Conservation (phyloP, 2,329 filamentous ascomycete species). For the Aspergillus pseudoterreus region DNA sequence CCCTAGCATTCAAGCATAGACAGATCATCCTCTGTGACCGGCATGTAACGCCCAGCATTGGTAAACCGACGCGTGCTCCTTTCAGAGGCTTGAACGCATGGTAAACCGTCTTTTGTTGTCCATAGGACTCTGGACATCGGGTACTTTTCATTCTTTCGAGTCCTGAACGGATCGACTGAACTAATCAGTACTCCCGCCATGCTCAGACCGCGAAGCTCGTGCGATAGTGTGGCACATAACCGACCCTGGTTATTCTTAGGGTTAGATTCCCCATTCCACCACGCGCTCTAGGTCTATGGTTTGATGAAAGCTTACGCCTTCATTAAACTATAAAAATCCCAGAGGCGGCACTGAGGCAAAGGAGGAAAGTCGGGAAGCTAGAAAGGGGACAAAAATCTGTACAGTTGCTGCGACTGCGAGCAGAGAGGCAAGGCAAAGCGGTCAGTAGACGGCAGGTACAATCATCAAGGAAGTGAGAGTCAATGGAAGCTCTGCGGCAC, state of each 20-base stretch:
- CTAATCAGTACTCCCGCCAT: constrained; percentile 69
- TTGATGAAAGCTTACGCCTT: neutral
- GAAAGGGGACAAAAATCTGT: constrained; percentile 67
- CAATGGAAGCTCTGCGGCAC: constrained; percentile 11
- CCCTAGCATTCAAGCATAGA: constrained; percentile 37
- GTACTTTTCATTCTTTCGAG: constrained; percentile 32
- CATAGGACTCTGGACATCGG: constrained; percentile 45
- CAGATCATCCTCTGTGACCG: constrained; percentile 59
- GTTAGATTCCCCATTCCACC: constrained; percentile 88
- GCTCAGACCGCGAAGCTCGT: constrained; percentile 65
- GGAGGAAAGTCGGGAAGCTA: constrained; percentile 81
- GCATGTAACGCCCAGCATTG: constrained; percentile 54
- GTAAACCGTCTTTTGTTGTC: constrained; percentile 42
- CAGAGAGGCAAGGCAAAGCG: constrained; percentile 37
- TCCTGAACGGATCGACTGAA: constrained; percentile 33
- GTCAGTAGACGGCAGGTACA: constrained; percentile 4
- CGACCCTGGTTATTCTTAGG: constrained; percentile 68
- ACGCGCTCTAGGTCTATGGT: constrained; percentile 43
- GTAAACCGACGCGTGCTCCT: constrained; percentile 51
- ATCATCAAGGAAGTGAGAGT: constrained; percentile 14
- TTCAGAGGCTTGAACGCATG: constrained; percentile 43
- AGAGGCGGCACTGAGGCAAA: constrained; percentile 54
- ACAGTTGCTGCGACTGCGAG: constrained; percentile 34
- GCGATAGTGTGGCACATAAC: constrained; percentile 46
- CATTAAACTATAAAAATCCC: constrained; percentile 5